phyloP scores from a whole-genome alignment of 1,284 basidiomycete species.

The Tilletiaria anomala region DNA sequence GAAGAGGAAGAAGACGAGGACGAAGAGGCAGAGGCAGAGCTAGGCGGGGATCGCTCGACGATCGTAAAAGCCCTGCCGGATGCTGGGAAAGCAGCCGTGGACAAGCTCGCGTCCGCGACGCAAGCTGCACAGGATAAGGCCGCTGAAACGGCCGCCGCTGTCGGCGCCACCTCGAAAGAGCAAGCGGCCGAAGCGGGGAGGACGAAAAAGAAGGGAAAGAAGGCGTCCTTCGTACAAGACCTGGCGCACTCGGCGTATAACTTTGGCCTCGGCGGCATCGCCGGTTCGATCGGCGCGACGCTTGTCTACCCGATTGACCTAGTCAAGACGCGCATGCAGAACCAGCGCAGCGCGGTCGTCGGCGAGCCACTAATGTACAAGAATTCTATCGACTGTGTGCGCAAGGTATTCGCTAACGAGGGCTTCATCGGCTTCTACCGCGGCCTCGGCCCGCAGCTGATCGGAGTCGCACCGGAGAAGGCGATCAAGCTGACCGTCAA shows the following conservation, averaged over 20 bases:
- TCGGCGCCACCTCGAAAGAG: too few species aligned
- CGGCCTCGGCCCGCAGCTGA: conserved; percentile 82
- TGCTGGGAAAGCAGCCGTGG: neutral
- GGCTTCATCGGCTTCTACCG: conserved; percentile 87
- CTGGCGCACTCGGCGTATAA: conserved; percentile 51
- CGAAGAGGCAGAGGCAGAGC: neutral
- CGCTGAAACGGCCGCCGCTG: too few species aligned
- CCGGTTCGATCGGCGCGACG: conserved; percentile 76
- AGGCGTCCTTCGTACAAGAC: conserved; percentile 14
- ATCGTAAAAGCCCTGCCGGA: neutral
- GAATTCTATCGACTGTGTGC: conserved; percentile 59
- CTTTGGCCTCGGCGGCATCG: conserved; percentile 78
- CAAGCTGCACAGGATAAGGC: neutral
- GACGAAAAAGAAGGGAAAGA: conserved; percentile 9
- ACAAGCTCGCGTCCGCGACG: neutral
- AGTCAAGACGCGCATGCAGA: conserved; percentile 80
- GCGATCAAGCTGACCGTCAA: conserved; percentile 90
- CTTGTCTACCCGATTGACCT: conserved; percentile 89
- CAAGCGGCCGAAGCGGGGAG: too few species aligned
- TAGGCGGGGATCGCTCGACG: too few species aligned
- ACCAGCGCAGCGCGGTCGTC: conserved; percentile 48
- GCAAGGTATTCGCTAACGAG: conserved; percentile 87
- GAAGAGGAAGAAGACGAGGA: conserved; percentile 2
- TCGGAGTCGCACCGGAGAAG: conserved; percentile 96
- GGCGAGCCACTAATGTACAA: conserved; percentile 39